These are phyloP conservation scores for Candida qinlingensis DNA, from an alignment of 805 yeast species.

Conservation along the genomic window DNA sequence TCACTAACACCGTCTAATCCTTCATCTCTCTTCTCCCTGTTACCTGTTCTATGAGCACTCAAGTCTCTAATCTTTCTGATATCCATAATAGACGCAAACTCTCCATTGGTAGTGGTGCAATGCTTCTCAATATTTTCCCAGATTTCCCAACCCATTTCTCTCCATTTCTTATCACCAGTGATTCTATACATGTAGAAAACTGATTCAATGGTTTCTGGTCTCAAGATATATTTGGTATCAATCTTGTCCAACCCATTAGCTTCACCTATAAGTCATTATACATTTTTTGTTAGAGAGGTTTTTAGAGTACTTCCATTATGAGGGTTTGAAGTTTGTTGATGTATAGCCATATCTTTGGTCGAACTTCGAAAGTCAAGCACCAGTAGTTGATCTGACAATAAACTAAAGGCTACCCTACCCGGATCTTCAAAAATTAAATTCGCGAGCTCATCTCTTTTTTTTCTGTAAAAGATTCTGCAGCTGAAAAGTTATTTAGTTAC, in stretches of 20 bases:
- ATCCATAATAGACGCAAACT: slow-evolving; percentile 35
- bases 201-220: slow-evolving; percentile 61
- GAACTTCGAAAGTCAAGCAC: too few species aligned
- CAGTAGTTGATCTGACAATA: too few species aligned
- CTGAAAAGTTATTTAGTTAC: too few species aligned
- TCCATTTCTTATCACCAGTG: slow-evolving; percentile 55
- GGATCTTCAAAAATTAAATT: too few species aligned
- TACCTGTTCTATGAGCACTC: not conserved
- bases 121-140: slow-evolving; percentile 33
- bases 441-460: too few species aligned
- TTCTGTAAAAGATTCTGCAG: too few species aligned
- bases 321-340: too few species aligned
- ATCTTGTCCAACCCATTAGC: slow-evolving; percentile 30
- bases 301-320: too few species aligned
- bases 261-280: slow-evolving; percentile 8
- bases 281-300: too few species aligned
- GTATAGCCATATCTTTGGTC: too few species aligned
- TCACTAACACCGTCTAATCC: not conserved
- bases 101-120: slow-evolving; percentile 28
- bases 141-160: slow-evolving; percentile 47
- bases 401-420: too few species aligned
- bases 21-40: not conserved
- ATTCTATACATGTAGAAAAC: slow-evolving; percentile 53
- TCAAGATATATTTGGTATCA: slow-evolving; percentile 37
- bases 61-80: slow-evolving; percentile 24